Conservation (phyloP, 495 filamentous ascomycete genomes). For the Xylaria venustula region DNA sequence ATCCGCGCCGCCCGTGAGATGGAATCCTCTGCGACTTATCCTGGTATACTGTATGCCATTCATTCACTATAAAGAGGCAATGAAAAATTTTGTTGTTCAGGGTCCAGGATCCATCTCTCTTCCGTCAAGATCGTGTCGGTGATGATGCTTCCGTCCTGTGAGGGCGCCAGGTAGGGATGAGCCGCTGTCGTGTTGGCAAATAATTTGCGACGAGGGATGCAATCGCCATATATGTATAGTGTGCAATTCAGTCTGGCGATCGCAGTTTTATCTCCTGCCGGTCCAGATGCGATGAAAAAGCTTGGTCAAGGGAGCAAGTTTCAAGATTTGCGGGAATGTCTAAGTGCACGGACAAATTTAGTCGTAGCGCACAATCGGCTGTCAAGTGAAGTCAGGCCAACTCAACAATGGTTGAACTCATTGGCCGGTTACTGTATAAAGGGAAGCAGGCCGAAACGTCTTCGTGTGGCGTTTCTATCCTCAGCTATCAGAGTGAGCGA, state of each 20-base stretch:
- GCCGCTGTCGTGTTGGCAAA: neutral
- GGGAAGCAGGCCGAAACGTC: no score
- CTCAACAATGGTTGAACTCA: no score
- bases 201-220: neutral
- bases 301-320: neutral
- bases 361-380: neutral
- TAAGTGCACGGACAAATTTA: constrained; percentile 1
- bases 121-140: no score
- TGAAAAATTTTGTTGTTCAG: constrained; percentile 1
- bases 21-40: neutral
- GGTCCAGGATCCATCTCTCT: neutral
- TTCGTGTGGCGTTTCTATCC: no score
- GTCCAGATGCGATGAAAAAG: no score
- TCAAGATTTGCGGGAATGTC: neutral
- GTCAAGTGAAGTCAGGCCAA: no score
- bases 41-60: neutral
- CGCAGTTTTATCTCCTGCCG: no score
- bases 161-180: neutral
- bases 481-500: no score
- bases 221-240: no score
- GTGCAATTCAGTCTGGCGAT: no score
- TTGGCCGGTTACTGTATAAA: no score
- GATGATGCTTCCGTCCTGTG: neutral
- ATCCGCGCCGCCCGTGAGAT: neutral
- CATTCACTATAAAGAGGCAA: neutral